phyloP scores from a whole-genome alignment of 441 rosid genomes.

The Erodium chrysanthum region DNA sequence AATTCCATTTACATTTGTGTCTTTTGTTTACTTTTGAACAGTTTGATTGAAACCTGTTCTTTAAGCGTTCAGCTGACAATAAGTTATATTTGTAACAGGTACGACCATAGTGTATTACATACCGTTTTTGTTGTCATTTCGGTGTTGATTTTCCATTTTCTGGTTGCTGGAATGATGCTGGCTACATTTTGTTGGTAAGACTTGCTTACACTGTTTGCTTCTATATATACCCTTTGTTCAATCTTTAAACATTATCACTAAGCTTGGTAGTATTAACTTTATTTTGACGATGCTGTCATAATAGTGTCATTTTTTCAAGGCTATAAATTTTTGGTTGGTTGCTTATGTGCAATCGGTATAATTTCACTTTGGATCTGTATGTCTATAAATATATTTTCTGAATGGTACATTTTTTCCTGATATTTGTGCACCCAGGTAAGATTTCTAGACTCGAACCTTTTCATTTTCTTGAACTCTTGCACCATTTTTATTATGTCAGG shows the following conservation, averaged over 20 bases:
- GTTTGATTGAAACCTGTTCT: background rate
- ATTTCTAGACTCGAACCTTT: background rate
- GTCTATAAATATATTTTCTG: too few relatives aligned
- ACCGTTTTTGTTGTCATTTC: conserved; percentile 63
- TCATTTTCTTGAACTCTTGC: background rate
- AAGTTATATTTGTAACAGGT: conserved; percentile 39
- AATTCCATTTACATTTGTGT: too few relatives aligned
- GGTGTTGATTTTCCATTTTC: conserved; percentile 64
- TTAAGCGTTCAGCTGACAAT: background rate
- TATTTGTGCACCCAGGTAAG: too few relatives aligned
- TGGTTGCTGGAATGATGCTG: conserved; percentile 57
- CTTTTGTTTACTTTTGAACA: background rate
- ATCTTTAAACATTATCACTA: too few relatives aligned
- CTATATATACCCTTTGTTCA: too few relatives aligned
- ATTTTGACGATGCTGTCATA: too few relatives aligned
- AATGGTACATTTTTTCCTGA: too few relatives aligned
- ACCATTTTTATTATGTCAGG: background rate
- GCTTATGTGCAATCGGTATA: too few relatives aligned
- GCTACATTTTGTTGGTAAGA: conserved; percentile 85
- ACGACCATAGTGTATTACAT: conserved; percentile 73
- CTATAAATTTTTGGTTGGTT: too few relatives aligned
- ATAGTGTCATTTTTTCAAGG: too few relatives aligned
- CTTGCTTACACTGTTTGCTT: conserved; percentile 8
- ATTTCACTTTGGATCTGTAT: too few relatives aligned
- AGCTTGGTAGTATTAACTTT: too few relatives aligned